These are phyloP conservation scores for Phytophthora kernoviae DNA, from an alignment of 352 stramenopile species.

Conservation along the genomic window DNA sequence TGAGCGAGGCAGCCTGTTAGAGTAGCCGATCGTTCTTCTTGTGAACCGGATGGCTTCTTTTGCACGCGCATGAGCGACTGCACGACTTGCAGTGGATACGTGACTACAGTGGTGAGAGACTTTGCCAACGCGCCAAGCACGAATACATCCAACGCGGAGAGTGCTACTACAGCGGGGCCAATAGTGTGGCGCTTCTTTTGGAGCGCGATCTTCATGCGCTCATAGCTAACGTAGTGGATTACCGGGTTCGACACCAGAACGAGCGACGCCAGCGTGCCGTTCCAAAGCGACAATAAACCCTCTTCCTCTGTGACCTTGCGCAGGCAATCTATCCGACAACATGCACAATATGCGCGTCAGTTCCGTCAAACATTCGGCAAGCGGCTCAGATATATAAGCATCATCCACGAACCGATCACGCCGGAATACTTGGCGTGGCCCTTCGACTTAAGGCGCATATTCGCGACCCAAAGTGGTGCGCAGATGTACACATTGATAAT, in stretches of 20 bases:
- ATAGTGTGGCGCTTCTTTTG: slow-evolving; percentile 41
- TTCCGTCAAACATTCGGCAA: slow-evolving; percentile 11
- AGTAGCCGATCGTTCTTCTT: slow-evolving; percentile 4
- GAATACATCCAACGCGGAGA: slow-evolving; percentile 90
- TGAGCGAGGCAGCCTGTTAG: slow-evolving; percentile 54
- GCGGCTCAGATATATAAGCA: slow-evolving; percentile 10
- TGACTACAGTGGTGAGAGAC: slow-evolving; percentile 91
- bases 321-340: slow-evolving; percentile 42
- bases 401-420: slow-evolving; percentile 30
- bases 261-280: slow-evolving; percentile 89
- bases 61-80: slow-evolving; percentile 90
- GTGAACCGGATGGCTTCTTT: slow-evolving; percentile 30
- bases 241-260: slow-evolving; percentile 95
- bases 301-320: slow-evolving; percentile 68
- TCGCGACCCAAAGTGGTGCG: slow-evolving; percentile 94
- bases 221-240: slow-evolving; percentile 96
- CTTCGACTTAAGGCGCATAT: slow-evolving; percentile 92
- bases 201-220: slow-evolving; percentile 87
- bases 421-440: slow-evolving; percentile 66
- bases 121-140: slow-evolving; percentile 92
- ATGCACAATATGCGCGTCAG: neutral
- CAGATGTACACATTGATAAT: slow-evolving; percentile 86
- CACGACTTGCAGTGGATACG: slow-evolving; percentile 94
- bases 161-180: slow-evolving; percentile 18
- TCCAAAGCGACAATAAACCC: slow-evolving; percentile 90